Conservation (phyloP, 2,329 filamentous ascomycete species). For the Epicoccum sorghinum region DNA sequence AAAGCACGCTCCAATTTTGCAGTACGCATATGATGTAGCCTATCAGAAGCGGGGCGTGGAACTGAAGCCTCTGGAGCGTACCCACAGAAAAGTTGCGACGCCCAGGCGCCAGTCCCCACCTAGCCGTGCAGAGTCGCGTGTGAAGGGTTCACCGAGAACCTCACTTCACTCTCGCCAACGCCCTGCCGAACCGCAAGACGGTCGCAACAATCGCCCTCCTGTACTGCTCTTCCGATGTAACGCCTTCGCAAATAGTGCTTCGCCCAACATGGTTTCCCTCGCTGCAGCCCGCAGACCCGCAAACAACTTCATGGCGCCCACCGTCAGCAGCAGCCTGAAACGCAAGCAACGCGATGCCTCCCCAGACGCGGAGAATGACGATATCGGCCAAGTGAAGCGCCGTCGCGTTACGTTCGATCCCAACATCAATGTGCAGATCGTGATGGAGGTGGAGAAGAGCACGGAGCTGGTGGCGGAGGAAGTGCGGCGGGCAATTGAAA, state of each 20-base stretch:
- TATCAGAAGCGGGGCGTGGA: conserved; percentile 5
- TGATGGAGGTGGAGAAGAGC: conserved; percentile 58
- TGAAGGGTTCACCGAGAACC: conserved; percentile 12
- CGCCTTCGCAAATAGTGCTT: conserved; percentile 13
- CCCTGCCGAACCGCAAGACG: conserved; percentile 1
- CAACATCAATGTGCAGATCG: conserved; percentile 54
- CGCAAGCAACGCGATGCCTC: conserved; percentile 43
- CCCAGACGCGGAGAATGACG: conserved; percentile 41
- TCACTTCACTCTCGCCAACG: conserved; percentile 9
- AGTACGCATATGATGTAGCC: neutral
- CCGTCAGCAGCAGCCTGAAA: conserved; percentile 43
- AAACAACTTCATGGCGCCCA: conserved; percentile 34
- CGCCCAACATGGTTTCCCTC: conserved; percentile 47
- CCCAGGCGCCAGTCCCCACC: conserved; percentile 13
- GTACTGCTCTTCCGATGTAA: conserved; percentile 37
- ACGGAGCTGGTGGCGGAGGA: conserved; percentile 65
- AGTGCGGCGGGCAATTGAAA: conserved; percentile 63
- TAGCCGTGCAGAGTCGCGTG: conserved; percentile 14
- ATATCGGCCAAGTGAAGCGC: conserved; percentile 49
- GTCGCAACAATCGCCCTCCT: neutral
- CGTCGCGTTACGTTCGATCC: conserved; percentile 57
- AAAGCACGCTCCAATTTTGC: neutral
- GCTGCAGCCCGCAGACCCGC: conserved; percentile 37
- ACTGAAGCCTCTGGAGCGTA: conserved; percentile 2
- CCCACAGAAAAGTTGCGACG: conserved; percentile 15